A percentile compares a stretch with the other conserved stretches of the same genome.
Evolutionary conservation across 2,329 filamentous ascomycete species (phyloP).

Genomic region (Colletotrichum cereale): DNA sequence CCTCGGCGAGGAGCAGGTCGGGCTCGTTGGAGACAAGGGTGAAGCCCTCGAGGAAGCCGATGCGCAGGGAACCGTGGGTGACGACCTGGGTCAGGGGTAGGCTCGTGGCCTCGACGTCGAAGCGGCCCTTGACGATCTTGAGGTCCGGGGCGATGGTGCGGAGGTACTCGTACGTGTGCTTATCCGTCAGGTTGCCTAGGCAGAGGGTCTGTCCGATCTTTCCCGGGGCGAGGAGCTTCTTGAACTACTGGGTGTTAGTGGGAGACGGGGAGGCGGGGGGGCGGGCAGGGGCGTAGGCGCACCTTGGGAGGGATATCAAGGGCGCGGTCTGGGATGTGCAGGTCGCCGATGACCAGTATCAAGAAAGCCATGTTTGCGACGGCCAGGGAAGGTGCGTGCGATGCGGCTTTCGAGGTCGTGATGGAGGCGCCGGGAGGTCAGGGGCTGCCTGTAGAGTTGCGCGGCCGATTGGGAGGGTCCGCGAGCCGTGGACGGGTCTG

Average conservation of each 20-base stretch:
- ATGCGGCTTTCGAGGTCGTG: not conserved
- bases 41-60: constrained; percentile 77
- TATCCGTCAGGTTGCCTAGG: constrained; percentile 84
- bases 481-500: constrained; percentile 5
- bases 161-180: constrained; percentile 84
- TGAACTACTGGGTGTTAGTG: constrained; percentile 69
- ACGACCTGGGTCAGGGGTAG: constrained; percentile 75
- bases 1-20: constrained; percentile 75
- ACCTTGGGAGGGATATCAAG: constrained; percentile 93
- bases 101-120: constrained; percentile 75
- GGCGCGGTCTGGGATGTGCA: constrained; percentile 93
- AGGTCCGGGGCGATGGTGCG: constrained; percentile 79
- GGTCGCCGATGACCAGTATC: constrained; percentile 91
- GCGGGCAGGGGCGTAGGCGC: constrained; percentile 43
- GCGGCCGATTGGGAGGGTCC: constrained; percentile 21
- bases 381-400: not conserved
- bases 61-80: constrained; percentile 73
- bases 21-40: constrained; percentile 76
- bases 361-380: constrained; percentile 81
- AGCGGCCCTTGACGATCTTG: constrained; percentile 76
- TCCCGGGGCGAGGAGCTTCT: constrained; percentile 84
- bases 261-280: constrained; percentile 18
- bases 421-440: constrained; percentile 16
- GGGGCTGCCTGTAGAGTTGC: constrained; percentile 12
- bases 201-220: constrained; percentile 88